Evolutionary conservation across 495 filamentous ascomycete species (phyloP).

Genomic region (Cercophora newfieldiana): DNA sequence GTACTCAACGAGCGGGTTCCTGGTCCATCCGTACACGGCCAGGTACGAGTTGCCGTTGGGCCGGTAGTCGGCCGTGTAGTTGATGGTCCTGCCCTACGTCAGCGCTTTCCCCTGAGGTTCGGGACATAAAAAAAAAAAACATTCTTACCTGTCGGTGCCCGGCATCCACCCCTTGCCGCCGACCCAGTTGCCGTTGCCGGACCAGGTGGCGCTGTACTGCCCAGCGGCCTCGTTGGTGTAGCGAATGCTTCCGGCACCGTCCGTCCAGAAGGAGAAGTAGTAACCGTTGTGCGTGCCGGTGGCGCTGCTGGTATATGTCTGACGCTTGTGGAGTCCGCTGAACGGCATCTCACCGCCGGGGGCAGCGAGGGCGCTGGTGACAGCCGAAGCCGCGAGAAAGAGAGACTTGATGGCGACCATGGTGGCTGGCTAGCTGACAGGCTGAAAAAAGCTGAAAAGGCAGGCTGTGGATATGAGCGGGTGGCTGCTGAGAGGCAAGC

Average conservation of each 20-base stretch:
- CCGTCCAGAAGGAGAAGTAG: conserved; percentile 66
- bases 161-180: conserved; percentile 65
- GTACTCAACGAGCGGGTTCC: conserved; percentile 60
- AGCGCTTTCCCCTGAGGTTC: not conserved
- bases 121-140: not conserved
- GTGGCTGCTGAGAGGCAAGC: conserved; percentile 1
- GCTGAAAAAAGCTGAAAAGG: not conserved
- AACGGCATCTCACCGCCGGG: conserved; percentile 40
- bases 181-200: conserved; percentile 58
- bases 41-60: conserved; percentile 49
- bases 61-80: conserved; percentile 47
- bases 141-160: conserved; percentile 33
- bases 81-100: conserved; percentile 44
- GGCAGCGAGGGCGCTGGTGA: conserved; percentile 40
- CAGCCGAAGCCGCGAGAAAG: conserved; percentile 40
- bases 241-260: conserved; percentile 50
- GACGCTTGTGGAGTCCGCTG: conserved; percentile 38
- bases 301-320: conserved; percentile 30
- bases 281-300: conserved; percentile 59
- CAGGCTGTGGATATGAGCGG: not conserved
- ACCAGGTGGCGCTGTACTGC: conserved; percentile 57
- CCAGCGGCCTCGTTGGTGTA: conserved; percentile 59
- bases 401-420: conserved; percentile 52
- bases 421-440: not conserved
- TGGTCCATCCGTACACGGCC: conserved; percentile 62